Evolutionary conservation across 2,329 filamentous ascomycete genomes (phyloP).

Genomic region (Bipolaris zeicola): DNA sequence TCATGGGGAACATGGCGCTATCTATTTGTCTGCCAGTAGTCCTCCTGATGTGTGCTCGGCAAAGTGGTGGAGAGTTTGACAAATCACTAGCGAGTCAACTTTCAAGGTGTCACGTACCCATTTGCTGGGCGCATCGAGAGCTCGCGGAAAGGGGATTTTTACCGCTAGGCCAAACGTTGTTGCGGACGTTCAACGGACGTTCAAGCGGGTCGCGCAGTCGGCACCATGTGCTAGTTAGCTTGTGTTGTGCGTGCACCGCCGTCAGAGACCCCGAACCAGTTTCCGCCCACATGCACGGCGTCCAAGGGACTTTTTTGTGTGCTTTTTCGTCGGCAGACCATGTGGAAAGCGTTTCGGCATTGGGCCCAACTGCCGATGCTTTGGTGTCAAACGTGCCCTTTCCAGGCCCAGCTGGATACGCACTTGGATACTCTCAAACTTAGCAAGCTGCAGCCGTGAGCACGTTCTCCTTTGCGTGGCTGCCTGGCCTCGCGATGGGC

Average conservation of each 20-base stretch:
- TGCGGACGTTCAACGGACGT: background rate
- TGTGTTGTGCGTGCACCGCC: background rate
- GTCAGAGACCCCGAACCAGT: background rate
- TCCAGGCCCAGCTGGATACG: background rate
- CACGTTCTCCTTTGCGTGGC: conserved; percentile 13
- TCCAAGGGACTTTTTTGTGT: background rate
- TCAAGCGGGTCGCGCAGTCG: background rate
- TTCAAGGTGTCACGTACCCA: background rate
- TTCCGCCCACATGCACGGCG: background rate
- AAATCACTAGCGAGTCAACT: background rate
- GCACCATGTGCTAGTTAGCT: background rate
- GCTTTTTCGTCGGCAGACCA: background rate
- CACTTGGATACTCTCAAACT: background rate
- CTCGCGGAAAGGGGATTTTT: background rate
- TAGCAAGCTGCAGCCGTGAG: conserved; percentile 6
- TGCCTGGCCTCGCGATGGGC: background rate
- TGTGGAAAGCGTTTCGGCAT: background rate
- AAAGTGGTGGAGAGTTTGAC: background rate
- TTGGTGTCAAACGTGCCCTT: background rate
- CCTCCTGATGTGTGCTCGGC: background rate
- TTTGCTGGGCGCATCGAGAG: background rate
- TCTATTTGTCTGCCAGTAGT: background rate
- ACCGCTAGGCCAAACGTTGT: background rate
- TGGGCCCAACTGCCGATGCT: background rate
- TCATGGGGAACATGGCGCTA: conserved; percentile 5